Evolutionary conservation across 148 eudicot species (phyloP).

Genomic region (Dysphania ambrosioides): DNA sequence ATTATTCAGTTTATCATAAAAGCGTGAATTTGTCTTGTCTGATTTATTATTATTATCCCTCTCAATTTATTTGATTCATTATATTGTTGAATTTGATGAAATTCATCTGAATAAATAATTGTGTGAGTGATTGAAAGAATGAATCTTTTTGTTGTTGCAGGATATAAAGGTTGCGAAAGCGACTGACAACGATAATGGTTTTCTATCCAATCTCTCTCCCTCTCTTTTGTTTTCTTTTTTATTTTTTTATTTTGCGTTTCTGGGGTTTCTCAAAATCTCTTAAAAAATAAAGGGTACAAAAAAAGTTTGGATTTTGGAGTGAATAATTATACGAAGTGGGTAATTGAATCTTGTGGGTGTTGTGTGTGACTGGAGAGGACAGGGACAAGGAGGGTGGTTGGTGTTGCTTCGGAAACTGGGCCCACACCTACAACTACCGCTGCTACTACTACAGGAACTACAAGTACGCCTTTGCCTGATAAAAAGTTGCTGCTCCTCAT

Average conservation of each 20-base stretch:
- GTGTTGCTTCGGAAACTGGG: conserved; percentile 31
- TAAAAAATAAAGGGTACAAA: no score
- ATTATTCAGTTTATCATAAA: conserved; percentile 24
- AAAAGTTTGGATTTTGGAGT: no score
- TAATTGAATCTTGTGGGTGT: conserved; percentile 4
- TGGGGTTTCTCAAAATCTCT: conserved; percentile 16
- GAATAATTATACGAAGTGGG: neutral
- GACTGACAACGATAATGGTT: conserved; percentile 63
- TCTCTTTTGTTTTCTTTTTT: no score
- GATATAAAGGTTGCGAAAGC: conserved; percentile 60
- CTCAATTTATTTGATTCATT: no score
- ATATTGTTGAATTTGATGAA: conserved; percentile 8
- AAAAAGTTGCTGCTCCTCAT: conserved; percentile 80
- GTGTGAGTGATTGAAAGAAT: neutral
- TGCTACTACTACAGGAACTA: conserved; percentile 12
- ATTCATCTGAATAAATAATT: neutral
- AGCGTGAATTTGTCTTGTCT: conserved; percentile 46
- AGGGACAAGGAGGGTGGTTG: conserved; percentile 55
- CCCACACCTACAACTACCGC: conserved; percentile 50
- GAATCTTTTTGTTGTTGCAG: conserved; percentile 61
- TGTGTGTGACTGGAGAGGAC: conserved; percentile 32
- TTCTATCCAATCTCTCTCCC: conserved; percentile 21
- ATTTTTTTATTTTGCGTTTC: conserved; percentile 6
- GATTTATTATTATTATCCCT: no score
- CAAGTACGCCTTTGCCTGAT: conserved; percentile 67